A percentile compares a stretch with the other conserved stretches of the same genome.
phyloP scores from a whole-genome alignment of 2,329 filamentous ascomycete species.

The Orbilia brochopaga region DNA sequence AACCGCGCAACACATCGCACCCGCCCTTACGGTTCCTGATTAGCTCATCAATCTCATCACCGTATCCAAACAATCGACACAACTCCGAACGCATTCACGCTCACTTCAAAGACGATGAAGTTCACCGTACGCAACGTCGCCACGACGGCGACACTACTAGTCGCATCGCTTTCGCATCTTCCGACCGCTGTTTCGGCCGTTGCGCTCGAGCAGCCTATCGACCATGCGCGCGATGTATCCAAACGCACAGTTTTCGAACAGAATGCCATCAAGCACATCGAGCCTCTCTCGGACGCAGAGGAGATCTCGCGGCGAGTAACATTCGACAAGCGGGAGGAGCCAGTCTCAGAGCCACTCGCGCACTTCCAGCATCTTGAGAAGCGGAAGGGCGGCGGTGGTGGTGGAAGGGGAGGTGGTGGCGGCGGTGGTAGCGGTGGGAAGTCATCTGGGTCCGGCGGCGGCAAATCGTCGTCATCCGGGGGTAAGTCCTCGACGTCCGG shows the following conservation, averaged over 20 bases:
- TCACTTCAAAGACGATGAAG: constrained; percentile 26
- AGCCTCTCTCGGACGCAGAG: constrained; percentile 17
- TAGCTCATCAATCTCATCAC: not conserved
- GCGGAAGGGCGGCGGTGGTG: constrained; percentile 34
- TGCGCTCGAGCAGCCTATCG: constrained; percentile 13
- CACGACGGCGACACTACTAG: constrained; percentile 20
- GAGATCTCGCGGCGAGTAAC: constrained; percentile 23
- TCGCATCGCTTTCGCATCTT: constrained; percentile 9
- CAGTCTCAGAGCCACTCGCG: constrained; percentile 6
- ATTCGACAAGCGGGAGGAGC: constrained; percentile 24
- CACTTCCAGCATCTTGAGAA: constrained; percentile 39
- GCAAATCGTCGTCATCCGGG: constrained; percentile 24
- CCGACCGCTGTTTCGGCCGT: constrained; percentile 26
- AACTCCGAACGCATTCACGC: not conserved
- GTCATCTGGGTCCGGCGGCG: constrained; percentile 54
- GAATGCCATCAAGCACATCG: constrained; percentile 19
- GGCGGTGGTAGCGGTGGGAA: constrained; percentile 52
- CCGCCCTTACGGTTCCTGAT: not conserved
- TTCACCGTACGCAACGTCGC: constrained; percentile 15
- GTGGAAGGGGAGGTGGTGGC: constrained; percentile 58
- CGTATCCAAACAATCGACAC: not conserved
- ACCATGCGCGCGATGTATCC: constrained; percentile 16
- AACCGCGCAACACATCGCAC: constrained; percentile 21
- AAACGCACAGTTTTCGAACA: constrained; percentile 25
- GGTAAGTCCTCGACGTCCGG: not conserved